Evolutionary conservation across 2,329 filamentous ascomycete genomes (phyloP), one percentile per base, ranked within the genome.

Genomic region (Thelonectria olida): DNA sequence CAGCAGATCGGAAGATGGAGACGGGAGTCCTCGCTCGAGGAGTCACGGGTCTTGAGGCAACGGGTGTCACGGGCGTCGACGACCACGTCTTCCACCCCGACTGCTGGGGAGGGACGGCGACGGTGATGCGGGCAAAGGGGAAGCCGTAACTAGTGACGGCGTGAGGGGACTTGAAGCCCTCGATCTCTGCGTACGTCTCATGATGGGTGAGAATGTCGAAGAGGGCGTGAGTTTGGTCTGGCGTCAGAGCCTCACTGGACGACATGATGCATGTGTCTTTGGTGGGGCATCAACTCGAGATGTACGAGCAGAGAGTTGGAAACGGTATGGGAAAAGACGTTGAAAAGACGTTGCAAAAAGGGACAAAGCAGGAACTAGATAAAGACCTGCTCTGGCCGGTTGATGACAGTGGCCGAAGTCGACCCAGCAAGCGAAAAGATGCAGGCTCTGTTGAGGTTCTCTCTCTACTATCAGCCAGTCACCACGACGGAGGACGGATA

Each of bases 131-230:
- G 39, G 73, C 77, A 75, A 94, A 93, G 0, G 92, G 92, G 64
- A 85, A 87, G 13, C 92, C 91, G 78, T 92, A 93, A 20, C 81
- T 76, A 60, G 84, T 81, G 61, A 93, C 89, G 25, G 88, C 85
- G 2, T 82, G 78, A 0, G 90, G 85, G 36, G 83, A 77, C 70
- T 89, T 92, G 82, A 94, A 93, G 62, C 83, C 84, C 72, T 90
- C 85, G 62, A 93, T 91, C 76, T 96, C 92, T 12, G 84, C 76
- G 67, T 88, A 89, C 1, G 85, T 86, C 74, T 88, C 81, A 64
- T 84, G 72, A 68, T 88, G 86, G 28, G 84, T 84, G 55, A 89
- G 81, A 52, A 89, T 86, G 69, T 88, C 84, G 64, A 88, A 82
- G 15, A 88, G 80, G 13, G 86, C 85, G 50, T 78, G 77, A 7